Base-by-base conservation (phyloP, 305 asterid species). In the Fraxinus ornus region DNA sequence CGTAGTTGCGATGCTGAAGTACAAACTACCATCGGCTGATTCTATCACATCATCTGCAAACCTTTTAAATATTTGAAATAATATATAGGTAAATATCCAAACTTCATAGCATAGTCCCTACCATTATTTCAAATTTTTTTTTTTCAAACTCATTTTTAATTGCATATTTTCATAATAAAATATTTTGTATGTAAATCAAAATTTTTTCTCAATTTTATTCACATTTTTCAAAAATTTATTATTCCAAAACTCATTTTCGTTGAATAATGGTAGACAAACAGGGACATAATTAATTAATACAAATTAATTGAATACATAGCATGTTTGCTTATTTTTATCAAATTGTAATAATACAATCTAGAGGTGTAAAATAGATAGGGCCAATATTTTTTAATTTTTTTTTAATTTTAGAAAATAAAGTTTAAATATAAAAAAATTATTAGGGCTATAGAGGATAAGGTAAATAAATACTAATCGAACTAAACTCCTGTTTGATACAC, bases 41-140 rank as follows among this genome's bases (percentile, higher is more conserved):
- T 81, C 97, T 3, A 90, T 83, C 82, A 91, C 94, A 81, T 88
- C 96, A 81, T 94, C 94, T 35, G 92, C 90, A 60, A 92, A 87
- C 73, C 97, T 93, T 52, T 13, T 75, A 8, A 76, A 26, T 9
- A 13, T 47, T 47, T 13, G 57, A 47, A 47, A 47, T 13, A 47
- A 47, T 12, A 44, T 44, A 44, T 39, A 9, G 0, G 47, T 39
- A 39, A 39, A 39, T 39, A 39, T 39, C 12, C 47, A 39, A 39
- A 39, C 47, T 39, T 39, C 2, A 39, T 39, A 1, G 47, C 12
- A 39, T 1, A 8, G 13, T 2, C 52, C 15, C 17, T 44, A 3
- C 0, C 15, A 44, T 12, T 44, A 44, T 44, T 44, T 44, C 17
- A 44, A 41, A 2, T 41, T 10, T 44, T 44, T 39, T 44, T 39